Conservation (phyloP, 202 grass and related monocot genomes). For the Setaria viridis region DNA sequence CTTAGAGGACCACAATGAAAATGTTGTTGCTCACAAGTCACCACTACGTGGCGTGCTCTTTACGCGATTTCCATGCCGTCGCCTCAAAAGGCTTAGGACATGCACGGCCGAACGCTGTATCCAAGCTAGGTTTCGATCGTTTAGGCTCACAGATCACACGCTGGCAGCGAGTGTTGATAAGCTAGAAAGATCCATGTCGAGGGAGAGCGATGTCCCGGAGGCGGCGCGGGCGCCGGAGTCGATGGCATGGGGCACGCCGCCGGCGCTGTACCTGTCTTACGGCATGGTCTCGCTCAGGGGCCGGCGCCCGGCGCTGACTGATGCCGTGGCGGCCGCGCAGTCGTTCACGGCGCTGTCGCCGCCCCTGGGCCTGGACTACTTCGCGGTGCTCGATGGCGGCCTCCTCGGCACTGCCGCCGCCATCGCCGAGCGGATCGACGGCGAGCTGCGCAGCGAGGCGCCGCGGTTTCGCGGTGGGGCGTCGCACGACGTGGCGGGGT, state of each 20-base stretch:
- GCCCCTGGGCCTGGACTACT: conserved; percentile 33
- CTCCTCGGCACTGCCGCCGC: neutral
- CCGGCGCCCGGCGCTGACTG: neutral
- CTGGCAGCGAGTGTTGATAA: too few relatives aligned
- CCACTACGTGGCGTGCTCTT: too few relatives aligned
- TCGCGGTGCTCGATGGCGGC: conserved; percentile 40
- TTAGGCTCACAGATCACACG: too few relatives aligned
- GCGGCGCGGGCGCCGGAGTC: neutral
- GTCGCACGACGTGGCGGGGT: neutral
- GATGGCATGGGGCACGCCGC: neutral
- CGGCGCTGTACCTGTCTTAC: conserved; percentile 29
- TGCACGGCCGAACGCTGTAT: too few relatives aligned
- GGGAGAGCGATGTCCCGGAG: too few relatives aligned
- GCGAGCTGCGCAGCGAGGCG: neutral
- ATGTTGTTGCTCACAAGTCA: neutral
- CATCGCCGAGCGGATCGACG: conserved; percentile 5
- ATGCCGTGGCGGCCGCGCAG: conserved; percentile 1
- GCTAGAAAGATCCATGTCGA: neutral
- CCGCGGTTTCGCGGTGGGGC: neutral
- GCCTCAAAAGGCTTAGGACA: too few relatives aligned
- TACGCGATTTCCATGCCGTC: neutral
- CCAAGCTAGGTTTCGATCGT: too few relatives aligned
- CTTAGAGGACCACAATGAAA: neutral
- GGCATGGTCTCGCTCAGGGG: neutral
- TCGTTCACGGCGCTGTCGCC: conserved; percentile 39